Evolutionary conservation across 73 alveolate species (phyloP).

Genomic region (Paraurostyla sp.): DNA sequence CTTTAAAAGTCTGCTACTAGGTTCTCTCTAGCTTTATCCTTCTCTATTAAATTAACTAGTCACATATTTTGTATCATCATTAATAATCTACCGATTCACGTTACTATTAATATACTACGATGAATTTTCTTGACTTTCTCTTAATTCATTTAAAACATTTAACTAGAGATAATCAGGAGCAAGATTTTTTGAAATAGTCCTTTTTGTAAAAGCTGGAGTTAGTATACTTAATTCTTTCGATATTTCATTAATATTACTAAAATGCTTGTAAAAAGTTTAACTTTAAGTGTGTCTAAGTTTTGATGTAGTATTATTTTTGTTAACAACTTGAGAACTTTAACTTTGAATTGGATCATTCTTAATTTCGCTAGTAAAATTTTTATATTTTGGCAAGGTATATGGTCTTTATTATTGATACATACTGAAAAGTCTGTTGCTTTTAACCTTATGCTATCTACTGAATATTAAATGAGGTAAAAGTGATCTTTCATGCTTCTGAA

Average conservation of each 20-base stretch:
- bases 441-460: slow-evolving; percentile 2
- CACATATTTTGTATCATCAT: neutral
- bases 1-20: neutral
- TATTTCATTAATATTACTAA: no score
- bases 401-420: neutral
- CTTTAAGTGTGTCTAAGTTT: neutral
- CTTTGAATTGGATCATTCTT: no score
- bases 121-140: neutral
- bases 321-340: neutral
- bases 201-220: slow-evolving; percentile 21
- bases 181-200: no score
- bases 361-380: no score
- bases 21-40: neutral
- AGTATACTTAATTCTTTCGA: neutral
- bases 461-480: slow-evolving; percentile 30
- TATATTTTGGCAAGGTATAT: no score
- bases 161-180: no score
- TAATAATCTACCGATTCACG: no score
- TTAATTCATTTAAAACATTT: no score
- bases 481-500: neutral
- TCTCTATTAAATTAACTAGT: neutral
- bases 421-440: neutral
- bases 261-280: neutral
- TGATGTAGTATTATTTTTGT: neutral
- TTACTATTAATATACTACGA: no score